Evolutionary conservation across 495 filamentous ascomycete species (phyloP).

Genomic region (Penicillium canescens): DNA sequence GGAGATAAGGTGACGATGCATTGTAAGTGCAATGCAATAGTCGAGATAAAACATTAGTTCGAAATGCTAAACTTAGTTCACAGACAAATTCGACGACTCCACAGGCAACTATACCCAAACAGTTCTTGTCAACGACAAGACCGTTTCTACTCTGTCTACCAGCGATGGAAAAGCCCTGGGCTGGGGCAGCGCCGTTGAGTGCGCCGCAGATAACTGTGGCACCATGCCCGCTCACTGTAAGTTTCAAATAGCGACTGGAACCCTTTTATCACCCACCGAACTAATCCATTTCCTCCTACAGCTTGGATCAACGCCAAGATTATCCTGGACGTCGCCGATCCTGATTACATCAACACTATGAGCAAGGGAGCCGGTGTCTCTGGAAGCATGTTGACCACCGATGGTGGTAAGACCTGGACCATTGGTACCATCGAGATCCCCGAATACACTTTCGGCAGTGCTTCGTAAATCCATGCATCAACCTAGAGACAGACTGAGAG

Average conservation of each 20-base stretch:
- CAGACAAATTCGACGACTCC: constrained; percentile 37
- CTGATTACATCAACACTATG: constrained; percentile 28
- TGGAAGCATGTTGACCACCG: constrained; percentile 24
- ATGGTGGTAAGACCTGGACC: constrained; percentile 28
- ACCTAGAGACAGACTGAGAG: no score
- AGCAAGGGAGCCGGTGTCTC: constrained; percentile 27
- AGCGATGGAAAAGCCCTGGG: constrained; percentile 34
- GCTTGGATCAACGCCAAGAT: constrained; percentile 36
- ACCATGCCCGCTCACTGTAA: constrained; percentile 31
- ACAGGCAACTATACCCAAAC: constrained; percentile 39
- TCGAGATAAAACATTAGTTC: no score
- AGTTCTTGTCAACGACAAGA: constrained; percentile 34
- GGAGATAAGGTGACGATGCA: constrained; percentile 27
- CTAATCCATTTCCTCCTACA: constrained; percentile 2
- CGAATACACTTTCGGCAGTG: no score
- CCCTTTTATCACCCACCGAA: neutral
- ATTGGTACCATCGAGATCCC: constrained; percentile 31
- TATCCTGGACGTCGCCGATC: constrained; percentile 27
- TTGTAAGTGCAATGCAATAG: constrained; percentile 11
- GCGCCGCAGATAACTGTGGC: constrained; percentile 31
- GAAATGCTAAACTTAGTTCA: neutral
- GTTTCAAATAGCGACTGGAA: neutral
- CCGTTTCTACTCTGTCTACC: constrained; percentile 33
- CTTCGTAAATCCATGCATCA: no score
- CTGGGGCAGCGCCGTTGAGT: constrained; percentile 43